Evolutionary conservation across 2,329 filamentous ascomycete genomes (phyloP).

Genomic region (Atkinsonella texensis): DNA sequence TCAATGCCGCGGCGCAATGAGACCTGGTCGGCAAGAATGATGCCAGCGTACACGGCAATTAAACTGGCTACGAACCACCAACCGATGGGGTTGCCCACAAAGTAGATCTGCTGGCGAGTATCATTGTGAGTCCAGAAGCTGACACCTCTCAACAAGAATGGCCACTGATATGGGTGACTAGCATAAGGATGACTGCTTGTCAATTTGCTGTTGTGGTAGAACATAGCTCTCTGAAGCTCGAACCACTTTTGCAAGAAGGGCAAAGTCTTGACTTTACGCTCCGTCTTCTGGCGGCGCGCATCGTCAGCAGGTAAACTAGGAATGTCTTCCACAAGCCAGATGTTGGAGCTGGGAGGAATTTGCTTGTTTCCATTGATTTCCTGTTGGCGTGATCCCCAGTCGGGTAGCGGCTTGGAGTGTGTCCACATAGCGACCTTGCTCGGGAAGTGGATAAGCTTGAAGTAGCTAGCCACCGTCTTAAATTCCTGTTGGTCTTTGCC

Average conservation of each 20-base stretch:
- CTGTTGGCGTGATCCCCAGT: constrained; percentile 94
- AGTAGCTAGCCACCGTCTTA: constrained; percentile 81
- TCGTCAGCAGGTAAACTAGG: constrained; percentile 63
- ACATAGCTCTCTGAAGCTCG: constrained; percentile 95
- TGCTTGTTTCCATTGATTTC: constrained; percentile 99
- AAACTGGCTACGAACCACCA: constrained; percentile 96
- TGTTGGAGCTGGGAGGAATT: constrained; percentile 73
- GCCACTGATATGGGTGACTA: constrained; percentile 93
- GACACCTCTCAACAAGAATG: constrained; percentile 90
- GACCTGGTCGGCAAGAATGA: constrained; percentile 84
- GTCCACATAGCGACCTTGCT: constrained; percentile 99
- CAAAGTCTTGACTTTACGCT: constrained; percentile 67
- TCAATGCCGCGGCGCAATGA: constrained; percentile 88
- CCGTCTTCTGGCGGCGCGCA: constrained; percentile 61
- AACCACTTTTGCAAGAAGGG: constrained; percentile 92
- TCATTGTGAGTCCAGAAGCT: constrained; percentile 99
- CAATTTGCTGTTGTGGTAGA: constrained; percentile 97
- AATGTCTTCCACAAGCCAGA: constrained; percentile 90
- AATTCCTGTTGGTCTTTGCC: constrained; percentile 74
- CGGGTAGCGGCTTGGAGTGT: constrained; percentile 84
- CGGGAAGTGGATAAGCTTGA: constrained; percentile 89
- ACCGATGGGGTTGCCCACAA: constrained; percentile 89
- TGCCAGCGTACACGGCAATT: constrained; percentile 84
- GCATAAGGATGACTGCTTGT: constrained; percentile 96
- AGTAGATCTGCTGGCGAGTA: constrained; percentile 94